phyloP scores from a whole-genome alignment of 2,329 filamentous ascomycete species.

The Penicillium frequentans region DNA sequence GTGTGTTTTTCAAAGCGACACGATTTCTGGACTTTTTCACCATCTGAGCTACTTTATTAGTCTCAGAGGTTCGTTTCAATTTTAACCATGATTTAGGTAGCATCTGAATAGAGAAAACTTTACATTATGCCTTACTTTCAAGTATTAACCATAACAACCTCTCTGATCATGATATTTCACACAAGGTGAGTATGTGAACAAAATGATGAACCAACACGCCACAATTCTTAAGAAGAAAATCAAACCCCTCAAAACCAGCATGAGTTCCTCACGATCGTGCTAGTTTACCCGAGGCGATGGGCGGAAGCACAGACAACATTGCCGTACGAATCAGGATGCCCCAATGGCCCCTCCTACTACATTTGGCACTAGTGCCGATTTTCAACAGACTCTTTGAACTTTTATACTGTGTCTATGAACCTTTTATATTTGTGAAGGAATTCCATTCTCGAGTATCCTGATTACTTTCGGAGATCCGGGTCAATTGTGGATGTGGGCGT shows the following conservation, averaged over 20 bases:
- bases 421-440: neutral
- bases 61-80: neutral
- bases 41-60: neutral
- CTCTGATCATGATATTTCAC: neutral
- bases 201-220: too few species aligned
- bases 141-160: neutral
- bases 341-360: neutral
- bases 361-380: neutral
- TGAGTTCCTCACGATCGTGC: neutral
- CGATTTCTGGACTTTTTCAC: too few species aligned
- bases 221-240: too few species aligned
- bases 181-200: neutral
- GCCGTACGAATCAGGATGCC: neutral
- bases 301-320: neutral
- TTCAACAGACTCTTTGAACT: neutral
- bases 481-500: neutral
- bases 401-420: neutral
- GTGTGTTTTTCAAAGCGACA: too few species aligned
- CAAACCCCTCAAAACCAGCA: neutral
- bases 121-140: neutral
- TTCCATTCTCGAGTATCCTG: neutral
- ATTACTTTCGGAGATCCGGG: neutral
- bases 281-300: conserved; percentile 1
- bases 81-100: neutral
- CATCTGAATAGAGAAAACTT: neutral